These are phyloP conservation scores for Seiridium cupressi DNA, from an alignment of 2,329 filamentous ascomycete species.

Conservation along the genomic window DNA sequence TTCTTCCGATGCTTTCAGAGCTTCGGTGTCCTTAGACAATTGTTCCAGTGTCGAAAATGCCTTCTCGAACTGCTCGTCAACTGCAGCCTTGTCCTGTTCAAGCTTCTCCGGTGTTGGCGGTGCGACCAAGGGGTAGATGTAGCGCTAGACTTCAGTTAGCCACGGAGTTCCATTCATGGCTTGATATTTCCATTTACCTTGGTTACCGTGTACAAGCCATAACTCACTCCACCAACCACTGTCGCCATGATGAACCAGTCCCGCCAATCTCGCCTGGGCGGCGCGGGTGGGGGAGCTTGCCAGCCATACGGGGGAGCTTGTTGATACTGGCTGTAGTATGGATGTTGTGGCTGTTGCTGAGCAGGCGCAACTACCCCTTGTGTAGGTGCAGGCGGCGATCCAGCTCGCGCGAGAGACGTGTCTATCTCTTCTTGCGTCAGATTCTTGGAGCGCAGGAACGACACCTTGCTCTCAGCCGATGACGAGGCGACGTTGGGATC, in stretches of 20 bases:
- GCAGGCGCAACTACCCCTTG: slow-evolving; percentile 41
- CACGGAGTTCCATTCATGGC: background rate
- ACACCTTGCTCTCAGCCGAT: slow-evolving; percentile 87
- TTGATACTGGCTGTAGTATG: slow-evolving; percentile 45
- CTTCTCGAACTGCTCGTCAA: slow-evolving; percentile 91
- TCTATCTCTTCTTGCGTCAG: slow-evolving; percentile 95
- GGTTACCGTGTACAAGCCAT: slow-evolving; percentile 83
- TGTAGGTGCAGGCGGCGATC: slow-evolving; percentile 41
- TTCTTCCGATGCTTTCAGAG: slow-evolving; percentile 83
- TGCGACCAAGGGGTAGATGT: slow-evolving; percentile 85
- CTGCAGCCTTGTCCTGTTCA: slow-evolving; percentile 88
- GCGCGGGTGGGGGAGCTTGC: slow-evolving; percentile 54
- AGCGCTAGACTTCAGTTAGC: slow-evolving; percentile 59
- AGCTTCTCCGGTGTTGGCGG: slow-evolving; percentile 92
- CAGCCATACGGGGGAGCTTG: slow-evolving; percentile 51
- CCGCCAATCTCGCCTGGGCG: slow-evolving; percentile 87
- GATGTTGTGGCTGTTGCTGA: slow-evolving; percentile 33
- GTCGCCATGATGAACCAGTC: slow-evolving; percentile 99
- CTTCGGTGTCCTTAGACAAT: slow-evolving; percentile 83
- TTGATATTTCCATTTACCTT: slow-evolving; percentile 55
- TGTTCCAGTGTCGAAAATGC: slow-evolving; percentile 92
- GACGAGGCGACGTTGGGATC: slow-evolving; percentile 89
- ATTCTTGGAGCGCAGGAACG: slow-evolving; percentile 95
- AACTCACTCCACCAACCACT: slow-evolving; percentile 83
- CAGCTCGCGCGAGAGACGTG: slow-evolving; percentile 72